phyloP scores from a whole-genome alignment of 192 early-diverging fungal species.

The Coemansia sp. region DNA sequence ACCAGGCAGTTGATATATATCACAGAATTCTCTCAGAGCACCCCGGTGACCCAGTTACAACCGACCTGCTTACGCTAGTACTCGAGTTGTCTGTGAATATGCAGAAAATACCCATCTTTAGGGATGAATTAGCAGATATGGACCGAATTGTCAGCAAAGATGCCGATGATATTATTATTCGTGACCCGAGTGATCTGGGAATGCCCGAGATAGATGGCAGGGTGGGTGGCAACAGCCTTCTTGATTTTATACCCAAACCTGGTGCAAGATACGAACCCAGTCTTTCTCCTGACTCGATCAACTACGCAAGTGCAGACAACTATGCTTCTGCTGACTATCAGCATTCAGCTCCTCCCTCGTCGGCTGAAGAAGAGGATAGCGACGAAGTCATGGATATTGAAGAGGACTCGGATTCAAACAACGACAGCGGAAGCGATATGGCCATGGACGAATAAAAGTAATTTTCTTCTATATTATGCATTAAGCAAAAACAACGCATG shows the following conservation, averaged over 20 bases:
- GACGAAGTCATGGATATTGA: slow-evolving; percentile 54
- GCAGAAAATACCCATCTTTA: slow-evolving; percentile 2
- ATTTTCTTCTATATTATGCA: background rate
- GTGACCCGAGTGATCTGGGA: slow-evolving; percentile 2
- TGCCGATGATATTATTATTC: slow-evolving; percentile 2
- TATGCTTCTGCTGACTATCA: too few relatives aligned
- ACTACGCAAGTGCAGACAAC: too few relatives aligned
- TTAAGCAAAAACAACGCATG: background rate
- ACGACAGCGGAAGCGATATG: slow-evolving; percentile 37
- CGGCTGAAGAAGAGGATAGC: slow-evolving; percentile 26
- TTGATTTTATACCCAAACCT: slow-evolving; percentile 5
- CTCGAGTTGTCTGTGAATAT: slow-evolving; percentile 34
- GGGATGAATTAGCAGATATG: slow-evolving; percentile 9
- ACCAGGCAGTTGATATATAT: slow-evolving; percentile 43
- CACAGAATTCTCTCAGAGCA: slow-evolving; percentile 30
- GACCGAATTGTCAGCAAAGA: slow-evolving; percentile 2
- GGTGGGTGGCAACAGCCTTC: background rate
- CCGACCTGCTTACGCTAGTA: slow-evolving; percentile 40
- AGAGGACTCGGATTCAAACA: slow-evolving; percentile 31
- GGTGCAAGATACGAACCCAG: too few relatives aligned
- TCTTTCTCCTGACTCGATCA: background rate
- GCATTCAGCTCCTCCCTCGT: background rate
- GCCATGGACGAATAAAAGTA: slow-evolving; percentile 30
- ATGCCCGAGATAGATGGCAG: background rate
- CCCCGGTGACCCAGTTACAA: slow-evolving; percentile 41